These are phyloP conservation scores for Nothophaeocryptopus gaeumannii DNA, from an alignment of 2,329 filamentous ascomycete genomes.

Conservation along the genomic window DNA sequence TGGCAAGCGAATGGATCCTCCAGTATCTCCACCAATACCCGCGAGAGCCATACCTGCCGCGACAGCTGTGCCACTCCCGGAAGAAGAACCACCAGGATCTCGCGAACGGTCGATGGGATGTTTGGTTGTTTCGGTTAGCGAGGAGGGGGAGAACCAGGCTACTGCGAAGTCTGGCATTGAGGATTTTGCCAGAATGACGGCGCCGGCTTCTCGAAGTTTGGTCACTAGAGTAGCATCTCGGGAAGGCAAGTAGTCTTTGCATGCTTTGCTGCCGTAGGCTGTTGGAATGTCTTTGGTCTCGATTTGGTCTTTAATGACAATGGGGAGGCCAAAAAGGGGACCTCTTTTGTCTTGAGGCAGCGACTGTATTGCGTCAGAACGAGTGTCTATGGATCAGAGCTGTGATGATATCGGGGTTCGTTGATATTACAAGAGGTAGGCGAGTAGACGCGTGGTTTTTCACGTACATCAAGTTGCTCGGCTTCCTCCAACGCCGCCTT, in stretches of 20 bases:
- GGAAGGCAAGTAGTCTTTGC: slow-evolving; percentile 21
- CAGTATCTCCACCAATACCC: slow-evolving; percentile 31
- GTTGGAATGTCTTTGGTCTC: slow-evolving; percentile 24
- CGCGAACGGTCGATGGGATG: slow-evolving; percentile 26
- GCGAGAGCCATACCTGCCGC: slow-evolving; percentile 28
- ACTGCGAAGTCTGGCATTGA: slow-evolving; percentile 27
- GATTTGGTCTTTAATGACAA: slow-evolving; percentile 29
- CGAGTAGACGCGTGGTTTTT: no score
- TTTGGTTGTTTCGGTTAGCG: slow-evolving; percentile 23
- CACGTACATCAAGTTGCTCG: slow-evolving; percentile 16
- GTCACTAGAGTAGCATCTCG: slow-evolving; percentile 22
- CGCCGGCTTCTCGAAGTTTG: slow-evolving; percentile 25
- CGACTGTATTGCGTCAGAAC: slow-evolving; percentile 1
- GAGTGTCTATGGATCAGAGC: background rate
- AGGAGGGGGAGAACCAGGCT: slow-evolving; percentile 24
- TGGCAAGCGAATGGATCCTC: slow-evolving; percentile 27
- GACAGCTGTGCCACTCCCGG: slow-evolving; percentile 30
- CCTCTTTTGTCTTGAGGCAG: slow-evolving; percentile 16
- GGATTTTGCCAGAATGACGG: slow-evolving; percentile 25
- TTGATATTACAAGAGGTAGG: no score
- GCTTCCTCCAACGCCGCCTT: slow-evolving; percentile 20
- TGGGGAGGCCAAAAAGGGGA: slow-evolving; percentile 24
- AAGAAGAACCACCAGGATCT: slow-evolving; percentile 32
- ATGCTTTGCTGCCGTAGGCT: slow-evolving; percentile 21
- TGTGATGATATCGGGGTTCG: no score